phyloP scores from a whole-genome alignment of 768 basidiomycete genomes.

The Naganishia kalamii region DNA sequence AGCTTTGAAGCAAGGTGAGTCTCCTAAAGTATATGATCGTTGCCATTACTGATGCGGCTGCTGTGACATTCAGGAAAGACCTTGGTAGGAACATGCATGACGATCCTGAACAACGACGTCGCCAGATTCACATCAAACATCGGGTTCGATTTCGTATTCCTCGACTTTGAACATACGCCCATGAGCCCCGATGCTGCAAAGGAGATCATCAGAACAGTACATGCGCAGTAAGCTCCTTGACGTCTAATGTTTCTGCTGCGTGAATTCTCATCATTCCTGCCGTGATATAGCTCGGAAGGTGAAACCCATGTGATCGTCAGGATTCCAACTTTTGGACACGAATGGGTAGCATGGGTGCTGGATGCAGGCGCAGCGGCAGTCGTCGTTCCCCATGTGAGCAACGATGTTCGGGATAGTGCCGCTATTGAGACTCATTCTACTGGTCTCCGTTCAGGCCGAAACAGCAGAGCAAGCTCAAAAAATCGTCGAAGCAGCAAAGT shows the following conservation, averaged over 20 bases:
- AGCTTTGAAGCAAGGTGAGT: slow-evolving; percentile 1
- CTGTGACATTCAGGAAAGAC: background rate
- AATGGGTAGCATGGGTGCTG: slow-evolving; percentile 16
- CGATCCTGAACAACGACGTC: slow-evolving; percentile 8
- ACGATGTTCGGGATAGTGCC: background rate
- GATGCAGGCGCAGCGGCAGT: slow-evolving; percentile 16
- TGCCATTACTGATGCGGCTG: background rate
- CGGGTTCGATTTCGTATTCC: slow-evolving; percentile 14
- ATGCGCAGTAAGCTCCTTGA: background rate
- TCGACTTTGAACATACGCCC: slow-evolving; percentile 14
- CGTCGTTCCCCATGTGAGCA: slow-evolving; percentile 7
- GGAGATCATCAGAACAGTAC: slow-evolving; percentile 6
- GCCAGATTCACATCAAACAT: slow-evolving; percentile 16
- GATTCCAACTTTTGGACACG: slow-evolving; percentile 16
- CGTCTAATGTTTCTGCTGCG: background rate
- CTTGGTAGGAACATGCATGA: slow-evolving; percentile 2
- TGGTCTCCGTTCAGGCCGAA: background rate
- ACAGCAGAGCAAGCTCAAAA: slow-evolving; percentile 6
- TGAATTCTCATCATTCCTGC: background rate
- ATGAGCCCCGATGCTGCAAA: slow-evolving; percentile 9
- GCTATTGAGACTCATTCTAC: background rate
- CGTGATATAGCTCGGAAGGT: background rate
- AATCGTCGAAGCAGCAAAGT: slow-evolving; percentile 11
- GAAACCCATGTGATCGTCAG: slow-evolving; percentile 11
- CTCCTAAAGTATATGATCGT: background rate